phyloP scores from a whole-genome alignment of 768 basidiomycete genomes.

The Coprinellus micaceus region DNA sequence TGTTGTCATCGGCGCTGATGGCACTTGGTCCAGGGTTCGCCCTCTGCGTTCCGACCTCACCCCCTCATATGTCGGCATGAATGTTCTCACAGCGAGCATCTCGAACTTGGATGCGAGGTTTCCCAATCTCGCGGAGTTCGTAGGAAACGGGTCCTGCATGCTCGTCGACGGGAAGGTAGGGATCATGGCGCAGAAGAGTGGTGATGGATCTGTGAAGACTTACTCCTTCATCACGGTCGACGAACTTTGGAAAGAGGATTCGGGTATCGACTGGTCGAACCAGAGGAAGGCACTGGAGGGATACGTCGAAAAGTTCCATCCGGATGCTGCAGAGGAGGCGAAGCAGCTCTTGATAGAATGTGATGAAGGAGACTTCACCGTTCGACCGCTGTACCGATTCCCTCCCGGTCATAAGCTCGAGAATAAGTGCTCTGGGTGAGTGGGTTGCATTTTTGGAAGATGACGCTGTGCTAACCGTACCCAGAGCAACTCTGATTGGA shows the following conservation, averaged over 20 bases:
- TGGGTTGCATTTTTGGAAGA: not conserved
- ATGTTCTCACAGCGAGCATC: slow-evolving; percentile 16
- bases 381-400: slow-evolving; percentile 1
- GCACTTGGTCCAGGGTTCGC: slow-evolving; percentile 39
- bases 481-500: slow-evolving; percentile 17
- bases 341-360: not conserved
- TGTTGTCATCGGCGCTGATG: slow-evolving; percentile 26
- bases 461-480: too few relatives aligned
- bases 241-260: slow-evolving; percentile 10
- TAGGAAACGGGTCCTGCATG: slow-evolving; percentile 28
- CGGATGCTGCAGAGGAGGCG: not conserved
- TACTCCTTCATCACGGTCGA: slow-evolving; percentile 6
- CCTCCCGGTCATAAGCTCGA: not conserved
- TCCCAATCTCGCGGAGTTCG: slow-evolving; percentile 21
- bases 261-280: not conserved
- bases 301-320: not conserved
- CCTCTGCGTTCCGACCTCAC: slow-evolving; percentile 21
- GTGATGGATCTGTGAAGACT: slow-evolving; percentile 10
- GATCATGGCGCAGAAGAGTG: slow-evolving; percentile 30
- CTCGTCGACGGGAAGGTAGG: slow-evolving; percentile 21
- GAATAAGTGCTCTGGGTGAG: not conserved
- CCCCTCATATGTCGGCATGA: slow-evolving; percentile 32
- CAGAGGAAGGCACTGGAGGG: not conserved
- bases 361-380: not conserved
- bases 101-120: slow-evolving; percentile 12